These are phyloP conservation scores for Malassezia pachydermatis DNA, from an alignment of 1,284 basidiomycete species.

Conservation along the genomic window DNA sequence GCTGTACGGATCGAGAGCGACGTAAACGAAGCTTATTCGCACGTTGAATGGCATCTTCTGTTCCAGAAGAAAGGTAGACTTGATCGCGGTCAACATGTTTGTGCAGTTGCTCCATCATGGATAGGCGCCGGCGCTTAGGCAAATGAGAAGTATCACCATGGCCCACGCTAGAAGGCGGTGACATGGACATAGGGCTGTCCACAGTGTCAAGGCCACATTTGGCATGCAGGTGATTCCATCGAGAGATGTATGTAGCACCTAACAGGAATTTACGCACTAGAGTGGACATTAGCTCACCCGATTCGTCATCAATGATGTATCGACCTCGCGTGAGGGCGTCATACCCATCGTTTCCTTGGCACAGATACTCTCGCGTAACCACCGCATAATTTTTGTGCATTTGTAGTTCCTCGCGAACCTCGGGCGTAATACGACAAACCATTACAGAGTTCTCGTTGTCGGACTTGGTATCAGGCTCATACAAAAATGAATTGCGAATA, in stretches of 20 bases:
- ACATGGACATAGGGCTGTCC: constrained; percentile 1
- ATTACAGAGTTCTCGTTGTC: constrained; percentile 43
- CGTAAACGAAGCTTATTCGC: constrained; percentile 3
- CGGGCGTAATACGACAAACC: constrained; percentile 22
- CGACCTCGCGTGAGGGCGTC: constrained; percentile 58
- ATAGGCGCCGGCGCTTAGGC: constrained; percentile 11
- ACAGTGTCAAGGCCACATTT: constrained; percentile 11
- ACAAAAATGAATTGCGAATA: constrained; percentile 4
- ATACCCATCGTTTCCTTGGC: constrained; percentile 64
- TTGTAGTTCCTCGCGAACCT: constrained; percentile 23
- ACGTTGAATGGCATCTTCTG: constrained; percentile 6
- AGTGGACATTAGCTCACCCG: constrained; percentile 66
- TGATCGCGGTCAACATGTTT: constrained; percentile 11
- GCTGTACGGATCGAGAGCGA: background rate
- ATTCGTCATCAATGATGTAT: constrained; percentile 73
- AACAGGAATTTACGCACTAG: constrained; percentile 76
- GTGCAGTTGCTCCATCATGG: constrained; percentile 19
- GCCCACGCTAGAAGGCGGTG: constrained; percentile 16
- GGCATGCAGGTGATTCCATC: constrained; percentile 26
- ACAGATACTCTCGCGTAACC: constrained; percentile 67
- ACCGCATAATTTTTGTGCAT: constrained; percentile 56
- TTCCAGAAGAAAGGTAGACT: background rate
- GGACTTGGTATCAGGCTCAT: constrained; percentile 32
- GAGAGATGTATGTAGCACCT: constrained; percentile 51
- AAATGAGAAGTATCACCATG: background rate